Conservation (phyloP, 805 yeast genomes). For the Saturnispora silvae region DNA sequence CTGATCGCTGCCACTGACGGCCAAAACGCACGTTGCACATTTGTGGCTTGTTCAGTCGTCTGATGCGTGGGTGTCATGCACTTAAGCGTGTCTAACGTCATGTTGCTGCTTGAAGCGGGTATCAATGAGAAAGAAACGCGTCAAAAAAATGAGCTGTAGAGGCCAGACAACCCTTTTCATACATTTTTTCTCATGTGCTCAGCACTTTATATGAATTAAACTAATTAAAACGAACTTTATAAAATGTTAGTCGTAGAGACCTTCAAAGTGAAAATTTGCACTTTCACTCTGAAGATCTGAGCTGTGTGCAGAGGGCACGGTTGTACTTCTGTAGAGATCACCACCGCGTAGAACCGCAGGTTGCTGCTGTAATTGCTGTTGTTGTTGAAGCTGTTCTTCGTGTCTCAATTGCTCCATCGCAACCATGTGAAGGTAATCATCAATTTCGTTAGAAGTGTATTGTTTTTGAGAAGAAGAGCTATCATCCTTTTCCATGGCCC, state of each 20-base stretch:
- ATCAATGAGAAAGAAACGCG: not conserved
- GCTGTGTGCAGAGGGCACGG: not conserved
- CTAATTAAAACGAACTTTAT: no score
- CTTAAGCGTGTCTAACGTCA: not conserved
- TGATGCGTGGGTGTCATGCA: not conserved
- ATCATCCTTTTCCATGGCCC: not conserved
- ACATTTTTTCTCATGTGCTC: not conserved
- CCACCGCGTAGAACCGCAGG: not conserved
- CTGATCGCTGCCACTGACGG: constrained; percentile 9
- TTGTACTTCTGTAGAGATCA: constrained; percentile 1
- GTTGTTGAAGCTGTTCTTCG: not conserved
- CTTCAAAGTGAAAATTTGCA: constrained; percentile 3
- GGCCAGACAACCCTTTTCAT: not conserved
- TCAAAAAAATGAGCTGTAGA: not conserved
- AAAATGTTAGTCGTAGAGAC: constrained; percentile 1
- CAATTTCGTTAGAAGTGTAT: constrained; percentile 3
- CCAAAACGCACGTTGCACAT: not conserved
- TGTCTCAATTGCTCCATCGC: constrained; percentile 4
- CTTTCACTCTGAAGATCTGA: not conserved
- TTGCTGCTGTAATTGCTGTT: not conserved
- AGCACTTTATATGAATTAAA: not conserved
- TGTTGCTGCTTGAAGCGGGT: no score
- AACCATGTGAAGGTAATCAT: constrained; percentile 6
- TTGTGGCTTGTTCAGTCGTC: not conserved
- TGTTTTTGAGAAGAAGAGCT: not conserved